Conservation (phyloP, 2,329 filamentous ascomycete species). For the Penicillium expansum region DNA sequence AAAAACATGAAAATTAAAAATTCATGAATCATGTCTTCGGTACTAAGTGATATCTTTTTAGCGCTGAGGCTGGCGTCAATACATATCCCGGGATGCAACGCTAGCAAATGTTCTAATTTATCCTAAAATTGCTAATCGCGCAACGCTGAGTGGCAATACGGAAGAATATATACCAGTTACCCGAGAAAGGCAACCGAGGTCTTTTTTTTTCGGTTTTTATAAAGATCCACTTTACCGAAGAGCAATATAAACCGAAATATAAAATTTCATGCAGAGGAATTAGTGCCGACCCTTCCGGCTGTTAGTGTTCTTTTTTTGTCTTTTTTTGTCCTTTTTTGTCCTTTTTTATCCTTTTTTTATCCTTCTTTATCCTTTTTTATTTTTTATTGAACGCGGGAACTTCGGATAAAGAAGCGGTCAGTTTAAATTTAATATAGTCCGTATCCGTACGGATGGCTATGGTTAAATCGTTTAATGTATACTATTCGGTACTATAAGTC, state of each 20-base stretch:
- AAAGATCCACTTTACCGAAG: background rate
- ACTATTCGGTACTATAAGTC: too few species aligned
- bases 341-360: background rate
- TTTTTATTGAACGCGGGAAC: background rate
- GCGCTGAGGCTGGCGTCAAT: background rate
- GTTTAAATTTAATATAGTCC: background rate
- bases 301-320: background rate
- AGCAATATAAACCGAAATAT: constrained; percentile 10
- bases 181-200: background rate
- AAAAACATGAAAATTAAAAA: background rate
- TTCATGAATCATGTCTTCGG: background rate
- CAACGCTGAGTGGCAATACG: constrained; percentile 4
- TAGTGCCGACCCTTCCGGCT: constrained; percentile 1
- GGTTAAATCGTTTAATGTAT: too few species aligned
- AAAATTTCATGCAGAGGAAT: constrained; percentile 7
- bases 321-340: background rate
- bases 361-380: too few species aligned
- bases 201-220: background rate
- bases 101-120: background rate
- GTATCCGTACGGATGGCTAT: too few species aligned
- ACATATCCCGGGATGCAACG: background rate
- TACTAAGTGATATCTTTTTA: too few species aligned
- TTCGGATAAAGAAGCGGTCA: constrained; percentile 5
- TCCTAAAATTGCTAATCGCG: constrained; percentile 3
- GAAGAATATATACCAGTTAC: background rate